Percentiles rank a stretch among this genome's conserved stretches.
These are phyloP conservation scores for slime mould (Dictyostelium discoideum) DNA, from an alignment of 78 protist genomes.

Conservation along the genomic window DNA sequence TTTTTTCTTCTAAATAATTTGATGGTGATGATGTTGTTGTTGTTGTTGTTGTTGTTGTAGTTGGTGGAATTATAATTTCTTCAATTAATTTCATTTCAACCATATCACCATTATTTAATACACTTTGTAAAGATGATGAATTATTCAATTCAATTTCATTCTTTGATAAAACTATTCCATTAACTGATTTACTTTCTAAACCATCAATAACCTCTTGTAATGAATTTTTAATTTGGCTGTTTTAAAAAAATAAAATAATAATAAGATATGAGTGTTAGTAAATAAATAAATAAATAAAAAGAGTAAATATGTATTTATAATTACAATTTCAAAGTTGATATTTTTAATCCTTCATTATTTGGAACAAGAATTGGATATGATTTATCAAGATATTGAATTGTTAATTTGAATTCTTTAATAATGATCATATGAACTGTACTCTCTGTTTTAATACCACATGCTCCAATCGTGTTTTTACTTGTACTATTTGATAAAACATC, in stretches of 20 bases:
- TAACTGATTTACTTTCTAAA: neutral
- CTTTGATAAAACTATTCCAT: neutral
- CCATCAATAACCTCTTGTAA: neutral
- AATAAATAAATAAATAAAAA: too few species aligned
- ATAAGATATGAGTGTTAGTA: too few species aligned
- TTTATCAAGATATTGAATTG: neutral
- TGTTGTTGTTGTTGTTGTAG: neutral
- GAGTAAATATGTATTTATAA: too few species aligned
- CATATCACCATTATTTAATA: neutral
- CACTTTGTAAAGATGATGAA: neutral
- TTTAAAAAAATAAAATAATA: neutral
- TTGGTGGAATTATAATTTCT: neutral
- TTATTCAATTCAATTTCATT: neutral
- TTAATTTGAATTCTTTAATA: conserved; percentile 44
- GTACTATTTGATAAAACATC: conserved; percentile 8
- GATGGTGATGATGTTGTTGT: neutral
- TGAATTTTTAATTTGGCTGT: neutral
- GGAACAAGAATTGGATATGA: conserved; percentile 19
- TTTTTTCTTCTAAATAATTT: neutral
- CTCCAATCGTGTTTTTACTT: conserved; percentile 16
- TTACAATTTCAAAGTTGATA: conserved; percentile 11
- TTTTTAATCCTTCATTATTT: conserved; percentile 61
- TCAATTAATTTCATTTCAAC: neutral
- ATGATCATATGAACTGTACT: conserved; percentile 40
- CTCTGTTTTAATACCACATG: conserved; percentile 45